Base-by-base conservation (phyloP, 2,329 filamentous ascomycete species). In the Claviceps sp. region DNA sequence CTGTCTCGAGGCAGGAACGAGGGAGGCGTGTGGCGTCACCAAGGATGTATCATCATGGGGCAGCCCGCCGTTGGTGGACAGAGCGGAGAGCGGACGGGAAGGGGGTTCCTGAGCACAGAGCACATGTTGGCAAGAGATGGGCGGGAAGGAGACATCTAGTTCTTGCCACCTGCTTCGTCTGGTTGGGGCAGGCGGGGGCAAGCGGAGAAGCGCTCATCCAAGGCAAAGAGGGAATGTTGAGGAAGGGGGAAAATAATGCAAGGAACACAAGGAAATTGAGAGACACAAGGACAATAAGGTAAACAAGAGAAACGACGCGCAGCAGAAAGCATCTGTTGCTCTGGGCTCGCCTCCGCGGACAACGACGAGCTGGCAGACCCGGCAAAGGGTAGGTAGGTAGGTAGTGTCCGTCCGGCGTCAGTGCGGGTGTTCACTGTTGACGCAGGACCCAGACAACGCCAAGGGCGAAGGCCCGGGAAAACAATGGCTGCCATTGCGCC, bases 1-100 rank as follows among this genome's bases (percentile, higher is more conserved):
- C 30, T 34, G 30, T 34, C 67, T 70, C 60, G 65, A 68, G 58
- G 59, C 60, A 65, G 65, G 67, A 68, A 69, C 65, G 65, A 50
- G 44, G 22, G 51, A 24, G 24, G 26, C 38, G 38, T n/a, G 47
- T 50, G 53, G 50, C 34, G 47, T n/a, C 46, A 30, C 41, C 46
- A 51, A 19, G 50, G n/a, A 24, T 24, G 24, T 24, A 24, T 24
- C 24, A 24, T 5, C 24, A 24, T 24, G 24, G 48, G 41, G n/a
- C 5, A 17, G 39, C 40, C 10, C 38, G 11, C 17, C 39, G 39
- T 37, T 50, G 48, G 41, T 24, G 30, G 40, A 26, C 42, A 44
- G 26, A 39, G 26, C 40, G 26, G n/a, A n/a, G 30, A 50, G 48
- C 40, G n/a, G 26, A 26, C 22, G 34, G n/a, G 17, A 11, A 19